Evolutionary conservation across 495 filamentous ascomycete genomes (phyloP).

Genomic region (Cercophora samala): DNA sequence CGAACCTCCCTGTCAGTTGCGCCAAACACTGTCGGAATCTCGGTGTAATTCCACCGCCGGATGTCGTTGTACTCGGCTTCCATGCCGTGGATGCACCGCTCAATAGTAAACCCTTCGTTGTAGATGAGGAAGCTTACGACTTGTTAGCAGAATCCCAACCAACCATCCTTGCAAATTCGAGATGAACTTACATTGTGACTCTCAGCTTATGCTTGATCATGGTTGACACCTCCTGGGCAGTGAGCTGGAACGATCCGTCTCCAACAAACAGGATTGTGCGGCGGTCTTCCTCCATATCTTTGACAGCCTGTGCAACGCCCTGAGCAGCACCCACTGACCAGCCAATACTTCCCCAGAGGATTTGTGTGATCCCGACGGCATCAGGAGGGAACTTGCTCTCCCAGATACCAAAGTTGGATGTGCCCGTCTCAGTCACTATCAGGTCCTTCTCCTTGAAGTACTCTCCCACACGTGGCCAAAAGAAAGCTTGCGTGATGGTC

Average conservation of each 20-base stretch:
- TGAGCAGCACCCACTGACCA: slow-evolving; percentile 77
- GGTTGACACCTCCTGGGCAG: slow-evolving; percentile 80
- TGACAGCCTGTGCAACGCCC: slow-evolving; percentile 68
- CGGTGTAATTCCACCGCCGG: slow-evolving; percentile 65
- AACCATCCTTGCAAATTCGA: slow-evolving; percentile 1
- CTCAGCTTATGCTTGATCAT: slow-evolving; percentile 76
- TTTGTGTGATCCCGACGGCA: slow-evolving; percentile 76
- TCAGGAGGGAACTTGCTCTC: slow-evolving; percentile 76
- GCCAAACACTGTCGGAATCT: slow-evolving; percentile 67
- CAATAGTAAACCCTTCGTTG: slow-evolving; percentile 75
- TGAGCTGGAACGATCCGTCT: slow-evolving; percentile 83
- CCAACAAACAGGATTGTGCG: slow-evolving; percentile 82
- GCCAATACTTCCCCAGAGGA: slow-evolving; percentile 86
- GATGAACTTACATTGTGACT: slow-evolving; percentile 65
- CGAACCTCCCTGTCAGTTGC: slow-evolving; percentile 52
- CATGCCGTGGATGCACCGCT: slow-evolving; percentile 74
- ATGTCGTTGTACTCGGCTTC: slow-evolving; percentile 79
- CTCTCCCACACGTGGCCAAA: slow-evolving; percentile 79
- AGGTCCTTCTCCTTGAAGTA: slow-evolving; percentile 75
- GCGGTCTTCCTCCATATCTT: slow-evolving; percentile 52
- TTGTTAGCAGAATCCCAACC: slow-evolving; percentile 7
- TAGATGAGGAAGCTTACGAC: slow-evolving; percentile 63
- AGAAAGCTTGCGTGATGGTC: slow-evolving; percentile 76
- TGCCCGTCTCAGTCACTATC: slow-evolving; percentile 85
- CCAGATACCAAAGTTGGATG: slow-evolving; percentile 85